phyloP scores from a whole-genome alignment of 1,284 basidiomycete species.

The Agaricales sp. region DNA sequence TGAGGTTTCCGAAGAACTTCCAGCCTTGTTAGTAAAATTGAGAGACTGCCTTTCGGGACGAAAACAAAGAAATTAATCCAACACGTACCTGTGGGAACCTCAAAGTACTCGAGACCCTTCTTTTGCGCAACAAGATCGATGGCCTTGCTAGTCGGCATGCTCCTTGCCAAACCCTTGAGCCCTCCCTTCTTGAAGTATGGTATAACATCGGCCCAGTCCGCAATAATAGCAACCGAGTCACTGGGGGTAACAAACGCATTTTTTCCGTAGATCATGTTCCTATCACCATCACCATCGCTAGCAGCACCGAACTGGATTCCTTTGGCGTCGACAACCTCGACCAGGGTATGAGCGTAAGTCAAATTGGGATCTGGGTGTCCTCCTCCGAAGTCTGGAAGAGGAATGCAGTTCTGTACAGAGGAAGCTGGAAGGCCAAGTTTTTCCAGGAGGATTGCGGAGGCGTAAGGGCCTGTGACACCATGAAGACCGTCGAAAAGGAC shows the following conservation, averaged over 20 bases:
- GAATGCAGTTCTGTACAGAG: conserved; percentile 87
- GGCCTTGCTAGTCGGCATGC: conserved; percentile 96
- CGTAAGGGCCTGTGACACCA: conserved; percentile 97
- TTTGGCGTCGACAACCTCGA: conserved; percentile 84
- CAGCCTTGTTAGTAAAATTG: conserved; percentile 48
- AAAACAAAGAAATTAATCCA: too few species aligned
- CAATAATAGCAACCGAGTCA: conserved; percentile 98
- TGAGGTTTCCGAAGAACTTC: conserved; percentile 99
- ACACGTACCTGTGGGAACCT: conserved; percentile 85
- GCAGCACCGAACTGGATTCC: conserved; percentile 93
- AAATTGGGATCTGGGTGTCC: conserved; percentile 98
- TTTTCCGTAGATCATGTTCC: conserved; percentile 99
- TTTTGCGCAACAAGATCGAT: conserved; percentile 95
- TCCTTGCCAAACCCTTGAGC: conserved; percentile 90
- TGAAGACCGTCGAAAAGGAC: conserved; percentile 96
- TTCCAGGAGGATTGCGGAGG: conserved; percentile 80
- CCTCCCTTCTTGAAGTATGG: conserved; percentile 92
- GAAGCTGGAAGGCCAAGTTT: conserved; percentile 73
- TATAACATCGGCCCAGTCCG: conserved; percentile 92
- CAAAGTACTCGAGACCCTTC: conserved; percentile 90
- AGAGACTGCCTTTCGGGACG: too few species aligned
- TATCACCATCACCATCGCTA: conserved; percentile 94
- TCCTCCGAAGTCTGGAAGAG: conserved; percentile 92
- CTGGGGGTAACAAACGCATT: conserved; percentile 96
- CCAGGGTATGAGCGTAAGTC: conserved; percentile 93